A percentile compares a stretch with the other conserved stretches of the same genome.
Evolutionary conservation across 1,284 basidiomycete species (phyloP).

Genomic region (Ceratobasidium sp.): DNA sequence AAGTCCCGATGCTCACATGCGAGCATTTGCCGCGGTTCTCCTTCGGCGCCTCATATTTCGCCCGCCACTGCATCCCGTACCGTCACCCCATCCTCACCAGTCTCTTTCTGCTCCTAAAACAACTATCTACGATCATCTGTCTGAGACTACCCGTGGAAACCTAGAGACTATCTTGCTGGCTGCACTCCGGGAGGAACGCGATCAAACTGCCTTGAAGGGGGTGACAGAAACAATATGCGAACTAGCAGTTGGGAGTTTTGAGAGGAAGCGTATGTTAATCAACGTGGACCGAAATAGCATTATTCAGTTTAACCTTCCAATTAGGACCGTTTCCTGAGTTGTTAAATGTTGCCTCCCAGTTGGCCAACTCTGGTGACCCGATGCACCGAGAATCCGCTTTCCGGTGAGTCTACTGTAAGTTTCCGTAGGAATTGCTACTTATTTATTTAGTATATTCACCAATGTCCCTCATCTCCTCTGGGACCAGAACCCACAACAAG

Average conservation of each 20-base stretch:
- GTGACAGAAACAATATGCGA: conserved; percentile 75
- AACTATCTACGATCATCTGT: conserved; percentile 71
- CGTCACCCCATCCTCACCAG: conserved; percentile 42
- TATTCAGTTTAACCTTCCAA: background rate
- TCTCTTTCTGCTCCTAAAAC: conserved; percentile 43
- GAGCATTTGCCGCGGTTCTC: conserved; percentile 73
- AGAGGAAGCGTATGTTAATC: conserved; percentile 56
- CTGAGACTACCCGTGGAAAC: conserved; percentile 64
- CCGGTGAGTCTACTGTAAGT: conserved; percentile 43
- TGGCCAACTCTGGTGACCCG: conserved; percentile 54
- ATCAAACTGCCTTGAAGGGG: conserved; percentile 65
- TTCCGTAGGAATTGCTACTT: background rate
- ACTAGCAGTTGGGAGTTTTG: conserved; percentile 73
- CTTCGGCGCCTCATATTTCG: conserved; percentile 77
- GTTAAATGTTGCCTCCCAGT: conserved; percentile 66
- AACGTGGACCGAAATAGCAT: background rate
- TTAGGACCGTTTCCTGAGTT: conserved; percentile 72
- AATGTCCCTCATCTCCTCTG: conserved; percentile 56
- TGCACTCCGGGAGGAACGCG: conserved; percentile 65
- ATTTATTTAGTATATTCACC: conserved; percentile 57
- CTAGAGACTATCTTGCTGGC: conserved; percentile 74
- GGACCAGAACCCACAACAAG: conserved; percentile 71
- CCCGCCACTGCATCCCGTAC: conserved; percentile 46
- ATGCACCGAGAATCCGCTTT: conserved; percentile 64
- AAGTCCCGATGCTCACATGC: conserved; percentile 65